These are phyloP conservation scores for Phytopythium boreale DNA, from an alignment of 352 stramenopile species.

Conservation along the genomic window DNA sequence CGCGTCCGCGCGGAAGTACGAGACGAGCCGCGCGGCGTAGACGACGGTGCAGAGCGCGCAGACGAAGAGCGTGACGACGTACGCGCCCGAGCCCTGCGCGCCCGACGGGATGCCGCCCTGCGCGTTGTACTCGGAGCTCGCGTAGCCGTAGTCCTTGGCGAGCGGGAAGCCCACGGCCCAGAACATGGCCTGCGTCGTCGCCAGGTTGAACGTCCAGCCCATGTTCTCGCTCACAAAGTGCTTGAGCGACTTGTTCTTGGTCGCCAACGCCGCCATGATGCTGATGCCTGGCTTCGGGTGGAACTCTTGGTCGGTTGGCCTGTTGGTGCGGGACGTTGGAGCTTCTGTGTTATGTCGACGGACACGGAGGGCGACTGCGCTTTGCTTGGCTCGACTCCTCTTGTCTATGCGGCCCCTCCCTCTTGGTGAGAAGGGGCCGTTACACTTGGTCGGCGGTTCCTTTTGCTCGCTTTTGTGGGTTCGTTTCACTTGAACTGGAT, in stretches of 20 bases:
- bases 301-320: too few species aligned
- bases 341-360: background rate
- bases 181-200: constrained; percentile 78
- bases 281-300: too few species aligned
- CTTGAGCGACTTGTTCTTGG: constrained; percentile 33
- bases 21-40: constrained; percentile 47
- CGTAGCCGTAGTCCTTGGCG: constrained; percentile 78
- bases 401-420: too few species aligned
- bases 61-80: constrained; percentile 82
- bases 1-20: constrained; percentile 44
- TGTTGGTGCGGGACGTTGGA: too few species aligned
- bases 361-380: background rate
- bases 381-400: too few species aligned
- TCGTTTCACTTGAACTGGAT: too few species aligned
- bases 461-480: too few species aligned
- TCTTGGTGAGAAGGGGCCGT: too few species aligned
- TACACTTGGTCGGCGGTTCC: too few species aligned
- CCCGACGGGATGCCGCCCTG: constrained; percentile 76
- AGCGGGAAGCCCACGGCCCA: constrained; percentile 80
- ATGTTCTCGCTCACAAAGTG: constrained; percentile 72
- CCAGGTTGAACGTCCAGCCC: constrained; percentile 85
- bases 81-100: constrained; percentile 68
- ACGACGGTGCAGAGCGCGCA: constrained; percentile 69
- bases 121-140: constrained; percentile 65
- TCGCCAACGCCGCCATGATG: constrained; percentile 4